Percentiles rank a stretch among this genome's conserved stretches.
phyloP scores from a whole-genome alignment of 768 basidiomycete genomes.

The Amanita thiersii region DNA sequence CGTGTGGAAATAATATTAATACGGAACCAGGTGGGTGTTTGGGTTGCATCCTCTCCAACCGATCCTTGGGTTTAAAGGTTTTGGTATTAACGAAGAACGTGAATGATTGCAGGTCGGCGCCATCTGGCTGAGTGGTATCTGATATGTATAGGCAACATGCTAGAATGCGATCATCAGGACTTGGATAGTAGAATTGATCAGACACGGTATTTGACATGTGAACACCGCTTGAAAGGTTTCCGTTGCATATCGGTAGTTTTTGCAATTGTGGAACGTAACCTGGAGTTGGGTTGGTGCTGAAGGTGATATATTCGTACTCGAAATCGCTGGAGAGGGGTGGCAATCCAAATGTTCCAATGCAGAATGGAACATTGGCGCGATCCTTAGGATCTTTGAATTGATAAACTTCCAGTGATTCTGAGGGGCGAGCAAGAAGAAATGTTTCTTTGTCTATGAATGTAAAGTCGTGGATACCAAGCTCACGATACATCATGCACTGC shows the following conservation, averaged over 20 bases:
- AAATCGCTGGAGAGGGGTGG: slow-evolving; percentile 35
- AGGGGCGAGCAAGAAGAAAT: slow-evolving; percentile 39
- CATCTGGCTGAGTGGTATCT: slow-evolving; percentile 21
- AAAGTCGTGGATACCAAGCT: slow-evolving; percentile 44
- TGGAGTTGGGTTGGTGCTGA: slow-evolving; percentile 43
- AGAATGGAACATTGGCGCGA: slow-evolving; percentile 19
- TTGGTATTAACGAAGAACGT: slow-evolving; percentile 42
- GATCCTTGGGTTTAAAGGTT: slow-evolving; percentile 26
- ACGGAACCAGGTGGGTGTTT: no score
- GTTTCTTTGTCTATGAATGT: slow-evolving; percentile 36
- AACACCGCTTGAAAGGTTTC: slow-evolving; percentile 4
- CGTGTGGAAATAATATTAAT: no score
- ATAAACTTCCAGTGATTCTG: slow-evolving; percentile 41
- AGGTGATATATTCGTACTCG: slow-evolving; percentile 46
- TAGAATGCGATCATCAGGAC: slow-evolving; percentile 39
- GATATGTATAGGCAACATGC: slow-evolving; percentile 40
- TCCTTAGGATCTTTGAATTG: slow-evolving; percentile 31
- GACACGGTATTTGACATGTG: slow-evolving; percentile 8
- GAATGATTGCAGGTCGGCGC: slow-evolving; percentile 28
- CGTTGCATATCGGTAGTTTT: no score
- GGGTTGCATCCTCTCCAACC: no score
- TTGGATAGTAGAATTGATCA: slow-evolving; percentile 35
- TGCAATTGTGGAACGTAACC: slow-evolving; percentile 26
- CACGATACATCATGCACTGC: slow-evolving; percentile 33
- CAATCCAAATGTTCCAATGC: slow-evolving; percentile 30